Percentiles rank a stretch among this genome's conserved stretches.
These are phyloP conservation scores for Claviceps sp. DNA, from an alignment of 2,329 filamentous ascomycete species.

Conservation along the genomic window DNA sequence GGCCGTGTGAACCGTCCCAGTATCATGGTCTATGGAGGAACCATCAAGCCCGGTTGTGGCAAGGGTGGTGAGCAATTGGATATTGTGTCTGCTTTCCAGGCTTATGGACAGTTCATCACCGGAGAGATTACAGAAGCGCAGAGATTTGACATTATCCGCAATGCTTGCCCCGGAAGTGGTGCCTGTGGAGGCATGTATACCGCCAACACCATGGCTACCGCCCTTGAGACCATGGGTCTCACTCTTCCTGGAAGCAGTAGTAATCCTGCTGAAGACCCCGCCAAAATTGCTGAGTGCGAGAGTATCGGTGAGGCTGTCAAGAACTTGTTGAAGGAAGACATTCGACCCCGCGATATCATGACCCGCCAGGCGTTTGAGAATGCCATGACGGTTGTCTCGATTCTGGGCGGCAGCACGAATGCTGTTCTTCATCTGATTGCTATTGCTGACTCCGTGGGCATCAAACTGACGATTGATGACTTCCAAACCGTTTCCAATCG, in stretches of 20 bases:
- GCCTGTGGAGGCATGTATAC: slow-evolving; percentile 86
- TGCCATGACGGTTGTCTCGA: slow-evolving; percentile 71
- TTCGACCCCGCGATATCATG: slow-evolving; percentile 64
- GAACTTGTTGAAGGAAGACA: slow-evolving; percentile 62
- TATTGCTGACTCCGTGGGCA: slow-evolving; percentile 67
- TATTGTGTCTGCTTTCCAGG: slow-evolving; percentile 95
- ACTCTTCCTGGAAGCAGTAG: slow-evolving; percentile 73
- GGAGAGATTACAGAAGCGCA: slow-evolving; percentile 84
- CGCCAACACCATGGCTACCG: slow-evolving; percentile 85
- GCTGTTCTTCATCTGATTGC: slow-evolving; percentile 76
- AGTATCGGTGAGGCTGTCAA: slow-evolving; percentile 60
- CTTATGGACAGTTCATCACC: slow-evolving; percentile 87
- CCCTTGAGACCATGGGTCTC: slow-evolving; percentile 82
- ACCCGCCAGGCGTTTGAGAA: slow-evolving; percentile 73
- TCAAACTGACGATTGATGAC: slow-evolving; percentile 74
- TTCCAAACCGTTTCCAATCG: slow-evolving; percentile 73
- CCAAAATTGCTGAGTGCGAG: slow-evolving; percentile 61
- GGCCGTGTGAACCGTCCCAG: slow-evolving; percentile 86
- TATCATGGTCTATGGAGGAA: slow-evolving; percentile 95
- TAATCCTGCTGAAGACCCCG: slow-evolving; percentile 59
- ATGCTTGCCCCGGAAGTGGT: slow-evolving; percentile 58
- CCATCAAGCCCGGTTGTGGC: slow-evolving; percentile 83
- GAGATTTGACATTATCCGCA: slow-evolving; percentile 85
- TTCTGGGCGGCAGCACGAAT: slow-evolving; percentile 76
- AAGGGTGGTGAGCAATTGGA: slow-evolving; percentile 66